These are phyloP conservation scores for Magnaporthiopsis rhizophila DNA, from an alignment of 2,329 filamentous ascomycete genomes.

Conservation along the genomic window DNA sequence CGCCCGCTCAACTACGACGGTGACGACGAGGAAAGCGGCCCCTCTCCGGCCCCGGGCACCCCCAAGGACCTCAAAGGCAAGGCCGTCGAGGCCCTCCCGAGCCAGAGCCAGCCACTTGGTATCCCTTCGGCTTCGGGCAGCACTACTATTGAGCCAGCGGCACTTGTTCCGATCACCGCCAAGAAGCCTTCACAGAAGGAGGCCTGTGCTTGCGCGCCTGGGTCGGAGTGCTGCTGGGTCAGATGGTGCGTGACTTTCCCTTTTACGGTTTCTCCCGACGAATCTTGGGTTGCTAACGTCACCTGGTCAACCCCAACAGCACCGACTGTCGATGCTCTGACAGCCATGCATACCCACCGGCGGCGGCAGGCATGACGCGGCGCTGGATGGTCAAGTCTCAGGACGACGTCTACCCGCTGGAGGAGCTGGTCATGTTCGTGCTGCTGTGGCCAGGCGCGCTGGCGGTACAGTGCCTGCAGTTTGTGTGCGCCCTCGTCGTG, in stretches of 20 bases:
- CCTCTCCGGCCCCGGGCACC: neutral
- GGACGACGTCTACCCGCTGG: neutral
- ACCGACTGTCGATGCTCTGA: neutral
- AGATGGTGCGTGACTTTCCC: neutral
- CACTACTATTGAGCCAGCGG: neutral
- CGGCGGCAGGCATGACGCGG: neutral
- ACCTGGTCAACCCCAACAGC: neutral
- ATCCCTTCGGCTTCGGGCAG: neutral
- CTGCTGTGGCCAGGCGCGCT: neutral
- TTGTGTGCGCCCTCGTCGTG: neutral
- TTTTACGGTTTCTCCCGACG: neutral
- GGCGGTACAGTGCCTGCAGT: neutral
- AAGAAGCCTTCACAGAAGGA: neutral
- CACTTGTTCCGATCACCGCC: neutral
- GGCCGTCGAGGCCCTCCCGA: neutral
- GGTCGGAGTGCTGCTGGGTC: neutral
- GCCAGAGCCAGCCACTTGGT: neutral
- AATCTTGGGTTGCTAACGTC: neutral
- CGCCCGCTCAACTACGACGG: neutral
- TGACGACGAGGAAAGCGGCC: neutral
- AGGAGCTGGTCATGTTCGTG: neutral
- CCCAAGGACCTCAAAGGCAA: neutral
- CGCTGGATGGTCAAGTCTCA: slow-evolving; percentile 2
- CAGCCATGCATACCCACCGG: neutral
- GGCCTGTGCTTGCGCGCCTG: neutral